These are phyloP conservation scores for Pittosporum tobira DNA, from an alignment of 129 eudicot genomes.

Conservation along the genomic window DNA sequence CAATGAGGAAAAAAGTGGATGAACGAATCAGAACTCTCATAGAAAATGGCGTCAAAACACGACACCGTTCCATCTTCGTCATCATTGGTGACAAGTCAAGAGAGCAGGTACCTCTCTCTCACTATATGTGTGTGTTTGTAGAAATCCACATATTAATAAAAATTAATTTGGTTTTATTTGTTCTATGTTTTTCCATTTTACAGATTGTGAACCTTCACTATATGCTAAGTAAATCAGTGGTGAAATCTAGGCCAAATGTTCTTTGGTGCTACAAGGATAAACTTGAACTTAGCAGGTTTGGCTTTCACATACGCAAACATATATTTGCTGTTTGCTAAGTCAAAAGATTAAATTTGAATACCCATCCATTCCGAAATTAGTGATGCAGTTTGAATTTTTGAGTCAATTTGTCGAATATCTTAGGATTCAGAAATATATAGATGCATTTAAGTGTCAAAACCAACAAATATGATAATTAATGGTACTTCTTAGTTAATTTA, in stretches of 20 bases:
- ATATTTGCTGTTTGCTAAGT: too few species aligned
- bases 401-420: too few species aligned
- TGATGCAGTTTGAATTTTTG: too few species aligned
- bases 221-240: slow-evolving; percentile 54
- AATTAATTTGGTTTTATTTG: background rate
- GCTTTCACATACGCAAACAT: background rate
- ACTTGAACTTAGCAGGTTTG: slow-evolving; percentile 86
- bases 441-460: too few species aligned
- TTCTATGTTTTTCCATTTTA: slow-evolving; percentile 9
- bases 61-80: slow-evolving; percentile 78
- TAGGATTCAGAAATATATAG: too few species aligned
- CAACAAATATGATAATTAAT: too few species aligned
- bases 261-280: slow-evolving; percentile 89
- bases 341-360: too few species aligned
- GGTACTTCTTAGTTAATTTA: too few species aligned
- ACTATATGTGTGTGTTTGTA: too few species aligned
- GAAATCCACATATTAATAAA: too few species aligned
- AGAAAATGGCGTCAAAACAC: slow-evolving; percentile 66
- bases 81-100: slow-evolving; percentile 80
- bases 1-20: slow-evolving; percentile 81
- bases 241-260: slow-evolving; percentile 52
- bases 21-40: slow-evolving; percentile 75
- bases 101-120: slow-evolving; percentile 43
- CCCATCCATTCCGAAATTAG: too few species aligned
- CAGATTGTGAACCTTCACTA: slow-evolving; percentile 81